Conservation (phyloP, 2,329 filamentous ascomycete genomes). For the Talaromyces sp. region DNA sequence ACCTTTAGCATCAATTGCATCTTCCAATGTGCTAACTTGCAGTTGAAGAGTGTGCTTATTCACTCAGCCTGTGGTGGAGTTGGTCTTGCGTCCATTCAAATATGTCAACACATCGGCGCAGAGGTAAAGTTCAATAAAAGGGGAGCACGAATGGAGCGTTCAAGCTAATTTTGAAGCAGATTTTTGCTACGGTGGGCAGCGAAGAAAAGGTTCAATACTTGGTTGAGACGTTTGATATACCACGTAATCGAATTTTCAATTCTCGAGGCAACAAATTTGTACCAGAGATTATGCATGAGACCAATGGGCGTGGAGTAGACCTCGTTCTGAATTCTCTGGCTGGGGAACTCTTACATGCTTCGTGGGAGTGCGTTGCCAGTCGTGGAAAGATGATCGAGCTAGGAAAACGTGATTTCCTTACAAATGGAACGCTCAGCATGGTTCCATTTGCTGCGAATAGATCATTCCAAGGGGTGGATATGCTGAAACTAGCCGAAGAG, state of each 20-base stretch:
- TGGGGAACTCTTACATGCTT: background rate
- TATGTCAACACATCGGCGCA: background rate
- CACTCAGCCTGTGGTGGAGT: background rate
- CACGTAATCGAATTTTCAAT: background rate
- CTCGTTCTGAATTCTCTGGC: constrained; percentile 1
- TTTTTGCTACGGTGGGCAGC: background rate
- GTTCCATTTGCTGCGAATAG: too few species aligned
- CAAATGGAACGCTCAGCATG: too few species aligned
- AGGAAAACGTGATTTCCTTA: background rate
- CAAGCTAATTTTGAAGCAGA: background rate
- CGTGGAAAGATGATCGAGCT: background rate
- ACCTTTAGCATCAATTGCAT: background rate
- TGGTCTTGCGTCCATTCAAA: background rate
- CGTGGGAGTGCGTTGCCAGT: background rate
- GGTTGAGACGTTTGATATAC: background rate
- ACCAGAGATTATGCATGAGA: background rate
- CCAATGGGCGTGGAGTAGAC: background rate
- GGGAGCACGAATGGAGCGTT: background rate
- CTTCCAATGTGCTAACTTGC: background rate
- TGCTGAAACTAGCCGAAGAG: too few species aligned
- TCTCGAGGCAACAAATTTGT: background rate
- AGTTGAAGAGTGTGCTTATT: background rate
- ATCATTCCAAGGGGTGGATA: too few species aligned
- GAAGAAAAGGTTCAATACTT: background rate
- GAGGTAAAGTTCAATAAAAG: background rate